Percentiles rank a stretch among this genome's conserved stretches.
Evolutionary conservation across 257 asterid genomes (phyloP).

Genomic region (Przewalskia tangutica): DNA sequence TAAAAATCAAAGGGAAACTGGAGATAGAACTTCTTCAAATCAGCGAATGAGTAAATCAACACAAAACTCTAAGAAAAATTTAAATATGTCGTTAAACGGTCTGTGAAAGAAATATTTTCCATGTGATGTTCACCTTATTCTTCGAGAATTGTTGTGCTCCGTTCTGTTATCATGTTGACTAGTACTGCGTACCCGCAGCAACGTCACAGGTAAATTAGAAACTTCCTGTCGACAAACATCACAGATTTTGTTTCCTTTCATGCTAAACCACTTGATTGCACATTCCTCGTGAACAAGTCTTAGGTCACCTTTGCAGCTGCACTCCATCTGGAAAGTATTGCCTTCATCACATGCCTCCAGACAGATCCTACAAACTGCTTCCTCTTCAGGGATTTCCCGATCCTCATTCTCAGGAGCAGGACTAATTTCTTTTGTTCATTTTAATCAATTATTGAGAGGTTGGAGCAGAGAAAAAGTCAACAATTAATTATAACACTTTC

Average conservation of each 20-base stretch:
- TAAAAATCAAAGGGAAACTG: background rate
- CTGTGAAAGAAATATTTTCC: background rate
- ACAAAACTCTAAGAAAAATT: background rate
- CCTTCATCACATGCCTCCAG: conserved; percentile 70
- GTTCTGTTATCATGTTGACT: conserved; percentile 26
- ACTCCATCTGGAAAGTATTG: conserved; percentile 71
- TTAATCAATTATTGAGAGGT: background rate
- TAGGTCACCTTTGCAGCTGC: conserved; percentile 93
- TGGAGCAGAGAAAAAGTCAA: background rate
- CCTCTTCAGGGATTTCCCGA: conserved; percentile 96
- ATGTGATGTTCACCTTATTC: conserved; percentile 26
- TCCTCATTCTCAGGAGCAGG: conserved; percentile 56
- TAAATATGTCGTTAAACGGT: background rate
- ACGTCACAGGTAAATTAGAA: conserved; percentile 67
- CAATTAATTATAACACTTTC: background rate
- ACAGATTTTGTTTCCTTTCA: conserved; percentile 49
- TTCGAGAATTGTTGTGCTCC: conserved; percentile 26
- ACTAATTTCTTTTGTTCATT: conserved; percentile 43
- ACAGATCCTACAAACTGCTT: conserved; percentile 92
- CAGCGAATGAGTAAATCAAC: background rate
- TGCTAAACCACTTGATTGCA: conserved; percentile 85
- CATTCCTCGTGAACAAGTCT: conserved; percentile 68
- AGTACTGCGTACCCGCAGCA: conserved; percentile 50
- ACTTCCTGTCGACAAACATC: conserved; percentile 87
- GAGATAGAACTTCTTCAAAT: background rate